Conservation (phyloP, 805 yeast genomes). For the Kodamaea laetipori region DNA sequence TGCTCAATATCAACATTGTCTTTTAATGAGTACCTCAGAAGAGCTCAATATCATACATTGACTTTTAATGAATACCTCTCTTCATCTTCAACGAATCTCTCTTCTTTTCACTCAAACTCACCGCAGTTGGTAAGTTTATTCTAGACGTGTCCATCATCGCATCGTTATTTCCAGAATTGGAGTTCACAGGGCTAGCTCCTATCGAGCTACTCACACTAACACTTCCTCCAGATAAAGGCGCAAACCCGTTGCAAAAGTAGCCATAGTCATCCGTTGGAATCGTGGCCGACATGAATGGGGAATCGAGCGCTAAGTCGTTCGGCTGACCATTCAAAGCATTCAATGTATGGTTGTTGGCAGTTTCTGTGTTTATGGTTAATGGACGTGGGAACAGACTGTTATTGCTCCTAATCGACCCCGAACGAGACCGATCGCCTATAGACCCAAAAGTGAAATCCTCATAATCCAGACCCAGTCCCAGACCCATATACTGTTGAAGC, state of each 20-base stretch:
- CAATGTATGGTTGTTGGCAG: slow-evolving; percentile 29
- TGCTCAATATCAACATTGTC: no score
- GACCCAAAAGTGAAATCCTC: slow-evolving; percentile 34
- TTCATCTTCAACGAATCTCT: slow-evolving; percentile 47
- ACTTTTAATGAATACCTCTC: slow-evolving; percentile 41
- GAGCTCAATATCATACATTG: not conserved
- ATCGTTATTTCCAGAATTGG: slow-evolving; percentile 14
- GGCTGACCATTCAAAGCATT: slow-evolving; percentile 23
- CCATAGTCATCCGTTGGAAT: slow-evolving; percentile 39
- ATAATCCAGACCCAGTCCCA: slow-evolving; percentile 21
- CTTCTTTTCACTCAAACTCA: slow-evolving; percentile 45
- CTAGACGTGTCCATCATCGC: slow-evolving; percentile 17
- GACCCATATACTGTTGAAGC: slow-evolving; percentile 12
- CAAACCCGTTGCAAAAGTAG: slow-evolving; percentile 26
- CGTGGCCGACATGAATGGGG: slow-evolving; percentile 45
- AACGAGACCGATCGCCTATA: slow-evolving; percentile 22
- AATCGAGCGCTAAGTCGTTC: slow-evolving; percentile 30
- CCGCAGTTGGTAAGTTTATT: slow-evolving; percentile 33
- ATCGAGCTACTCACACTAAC: slow-evolving; percentile 13
- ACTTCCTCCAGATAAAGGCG: slow-evolving; percentile 10
- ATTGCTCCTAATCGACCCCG: slow-evolving; percentile 25
- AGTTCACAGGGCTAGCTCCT: slow-evolving; percentile 19
- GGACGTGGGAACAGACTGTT: slow-evolving; percentile 34
- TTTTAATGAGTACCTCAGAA: no score
- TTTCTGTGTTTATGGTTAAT: slow-evolving; percentile 42